phyloP scores from a whole-genome alignment of 306 rosid genomes.

The Medicago truncatula region DNA sequence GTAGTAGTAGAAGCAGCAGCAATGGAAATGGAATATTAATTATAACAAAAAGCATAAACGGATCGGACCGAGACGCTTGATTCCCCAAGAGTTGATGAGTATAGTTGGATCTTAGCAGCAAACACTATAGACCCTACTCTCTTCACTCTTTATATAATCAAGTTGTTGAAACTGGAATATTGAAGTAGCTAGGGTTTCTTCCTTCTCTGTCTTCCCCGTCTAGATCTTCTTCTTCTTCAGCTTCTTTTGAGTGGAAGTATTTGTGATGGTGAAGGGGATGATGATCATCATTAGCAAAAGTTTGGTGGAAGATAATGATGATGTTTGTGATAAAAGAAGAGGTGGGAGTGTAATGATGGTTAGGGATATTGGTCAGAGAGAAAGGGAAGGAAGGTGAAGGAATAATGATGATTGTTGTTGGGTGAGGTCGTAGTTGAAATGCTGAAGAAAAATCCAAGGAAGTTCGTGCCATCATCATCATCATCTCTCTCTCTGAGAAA shows the following conservation, averaged over 20 bases:
- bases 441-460: conserved; percentile 72
- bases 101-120: conserved; percentile 45
- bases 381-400: conserved; percentile 53
- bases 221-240: conserved; percentile 34
- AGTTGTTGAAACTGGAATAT: conserved; percentile 15
- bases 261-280: conserved; percentile 35
- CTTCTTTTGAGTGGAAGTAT: conserved; percentile 22
- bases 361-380: conserved; percentile 55
- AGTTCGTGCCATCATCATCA: conserved; percentile 52
- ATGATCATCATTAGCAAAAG: conserved; percentile 29
- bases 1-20: neutral
- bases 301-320: conserved; percentile 48
- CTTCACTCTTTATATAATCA: conserved; percentile 27
- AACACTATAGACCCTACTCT: conserved; percentile 45
- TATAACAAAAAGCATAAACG: conserved; percentile 53
- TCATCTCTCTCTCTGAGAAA: conserved; percentile 23
- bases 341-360: conserved; percentile 71
- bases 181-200: conserved; percentile 55
- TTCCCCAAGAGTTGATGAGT: conserved; percentile 69
- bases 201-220: conserved; percentile 41
- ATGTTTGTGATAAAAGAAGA: conserved; percentile 48
- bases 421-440: conserved; percentile 36
- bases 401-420: conserved; percentile 89
- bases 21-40: conserved; percentile 36
- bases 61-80: conserved; percentile 99